Conservation (phyloP, 2,329 filamentous ascomycete species). For the Diplodia sapinea region DNA sequence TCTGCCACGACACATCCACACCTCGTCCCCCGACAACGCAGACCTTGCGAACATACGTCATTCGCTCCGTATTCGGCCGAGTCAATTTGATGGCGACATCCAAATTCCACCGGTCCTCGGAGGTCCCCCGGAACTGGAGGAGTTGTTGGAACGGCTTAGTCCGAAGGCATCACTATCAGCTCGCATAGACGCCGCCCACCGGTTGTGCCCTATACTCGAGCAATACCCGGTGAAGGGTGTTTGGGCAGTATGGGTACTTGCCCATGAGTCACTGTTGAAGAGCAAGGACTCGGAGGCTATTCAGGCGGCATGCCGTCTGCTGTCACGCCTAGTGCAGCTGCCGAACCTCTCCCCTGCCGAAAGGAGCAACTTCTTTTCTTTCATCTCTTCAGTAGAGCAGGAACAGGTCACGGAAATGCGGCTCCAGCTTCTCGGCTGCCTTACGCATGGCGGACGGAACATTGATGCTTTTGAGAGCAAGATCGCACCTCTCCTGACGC, state of each 20-base stretch:
- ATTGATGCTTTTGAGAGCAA: conserved; percentile 47
- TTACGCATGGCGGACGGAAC: conserved; percentile 48
- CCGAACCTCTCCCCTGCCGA: conserved; percentile 44
- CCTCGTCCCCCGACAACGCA: conserved; percentile 17
- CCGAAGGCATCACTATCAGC: conserved; percentile 39
- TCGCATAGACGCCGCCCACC: conserved; percentile 41
- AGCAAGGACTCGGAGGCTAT: conserved; percentile 44
- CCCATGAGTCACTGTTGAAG: conserved; percentile 46
- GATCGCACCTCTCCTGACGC: conserved; percentile 43
- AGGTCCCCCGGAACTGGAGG: conserved; percentile 46
- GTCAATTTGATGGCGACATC: conserved; percentile 21
- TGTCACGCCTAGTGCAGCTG: conserved; percentile 44
- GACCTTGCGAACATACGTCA: conserved; percentile 22
- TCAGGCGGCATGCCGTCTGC: conserved; percentile 44
- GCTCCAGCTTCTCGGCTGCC: conserved; percentile 44
- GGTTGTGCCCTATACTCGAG: conserved; percentile 44
- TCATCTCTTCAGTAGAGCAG: conserved; percentile 40
- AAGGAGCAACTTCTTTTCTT: conserved; percentile 48
- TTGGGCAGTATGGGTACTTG: conserved; percentile 46
- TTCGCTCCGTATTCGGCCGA: conserved; percentile 17
- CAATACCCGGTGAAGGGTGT: conserved; percentile 47
- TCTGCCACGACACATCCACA: conserved; percentile 18
- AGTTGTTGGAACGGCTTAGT: conserved; percentile 42
- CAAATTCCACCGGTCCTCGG: conserved; percentile 37
- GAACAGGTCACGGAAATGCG: conserved; percentile 43